Conservation (phyloP, 169 alveolate genomes). For the Cryptosporidium bovis region DNA sequence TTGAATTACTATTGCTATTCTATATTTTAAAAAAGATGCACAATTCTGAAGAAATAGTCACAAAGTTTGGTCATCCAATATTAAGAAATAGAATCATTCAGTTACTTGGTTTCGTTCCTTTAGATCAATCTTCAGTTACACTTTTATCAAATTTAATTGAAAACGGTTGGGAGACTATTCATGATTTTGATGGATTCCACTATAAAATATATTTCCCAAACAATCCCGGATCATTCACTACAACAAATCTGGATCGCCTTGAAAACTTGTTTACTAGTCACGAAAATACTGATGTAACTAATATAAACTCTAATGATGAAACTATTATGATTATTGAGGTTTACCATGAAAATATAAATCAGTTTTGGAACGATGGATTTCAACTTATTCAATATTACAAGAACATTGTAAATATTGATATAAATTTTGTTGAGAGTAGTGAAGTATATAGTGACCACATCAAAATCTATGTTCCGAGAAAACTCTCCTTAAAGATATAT, state of each 20-base stretch:
- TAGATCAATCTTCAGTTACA: too few species aligned
- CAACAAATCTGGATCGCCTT: neutral
- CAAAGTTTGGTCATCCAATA: conserved; percentile 30
- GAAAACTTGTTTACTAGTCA: too few species aligned
- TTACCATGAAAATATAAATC: neutral
- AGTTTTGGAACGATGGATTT: conserved; percentile 70
- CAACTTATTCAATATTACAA: conserved; percentile 53
- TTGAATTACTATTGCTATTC: conserved; percentile 5
- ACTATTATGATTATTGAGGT: conserved; percentile 19
- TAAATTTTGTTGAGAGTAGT: conserved; percentile 7
- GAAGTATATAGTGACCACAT: neutral
- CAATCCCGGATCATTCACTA: neutral
- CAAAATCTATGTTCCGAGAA: conserved; percentile 19
- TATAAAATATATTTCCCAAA: conserved; percentile 34
- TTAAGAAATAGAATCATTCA: conserved; percentile 21
- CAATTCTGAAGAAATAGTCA: conserved; percentile 26
- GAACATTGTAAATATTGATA: conserved; percentile 9
- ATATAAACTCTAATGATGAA: neutral
- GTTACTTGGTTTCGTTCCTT: neutral
- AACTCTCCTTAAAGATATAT: neutral
- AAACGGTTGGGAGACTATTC: conserved; percentile 23
- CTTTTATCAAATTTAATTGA: conserved; percentile 4
- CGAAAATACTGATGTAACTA: too few species aligned
- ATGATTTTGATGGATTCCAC: conserved; percentile 22
- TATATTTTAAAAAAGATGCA: conserved; percentile 18